Base-by-base conservation (phyloP, 495 filamentous ascomycete species). In the Penicillium herquei region DNA sequence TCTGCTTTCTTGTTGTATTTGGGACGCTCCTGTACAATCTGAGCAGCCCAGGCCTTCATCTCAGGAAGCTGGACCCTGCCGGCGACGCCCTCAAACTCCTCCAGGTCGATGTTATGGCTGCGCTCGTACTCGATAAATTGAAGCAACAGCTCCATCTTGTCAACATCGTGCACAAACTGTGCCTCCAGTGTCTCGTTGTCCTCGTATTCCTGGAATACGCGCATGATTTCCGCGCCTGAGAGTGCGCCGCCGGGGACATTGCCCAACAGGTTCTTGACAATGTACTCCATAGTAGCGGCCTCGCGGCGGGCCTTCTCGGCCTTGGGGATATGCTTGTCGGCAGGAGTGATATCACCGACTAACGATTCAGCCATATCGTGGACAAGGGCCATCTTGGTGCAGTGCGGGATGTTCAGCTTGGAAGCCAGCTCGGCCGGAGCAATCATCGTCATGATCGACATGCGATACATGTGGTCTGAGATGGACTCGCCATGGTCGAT, bases 61-160 rank as follows among this genome's bases (percentile, higher is more conserved):
- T 96, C 92, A 8, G 83, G 81, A 57, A 93, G 72, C 58, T 81
- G 80, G 55, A 98, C 86, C 50, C 78, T 80, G n/a, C 63, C 72
- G 37, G 87, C 84, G 46, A 96, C 94, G 53, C 83, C 83, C 18
- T 83, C 70, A 63, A 98, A 98, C 72, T 98, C 94, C 21, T 85
- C 80, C 41, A 98, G 76, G 69, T 97, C 90, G 50, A 89, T 68
- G 34, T 85, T 69, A 30, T 82, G 72, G 11, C 78, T 74, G 62
- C 87, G 89, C 81, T 98, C 94, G 68, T 98, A 98, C 70, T 98
- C 94, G 17, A 96, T 78, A 87, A 96, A 96, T 76, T 98, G 94
- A 67, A 94, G 71, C 43, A 98, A 69, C 37, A 98, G 74, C 75
- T 98, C 94, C 68, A 98, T 85, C 80, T 97, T 96, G 70, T 98